These are phyloP conservation scores for Sporothrix euskadiensis DNA, from an alignment of 2,329 filamentous ascomycete genomes.

Conservation along the genomic window DNA sequence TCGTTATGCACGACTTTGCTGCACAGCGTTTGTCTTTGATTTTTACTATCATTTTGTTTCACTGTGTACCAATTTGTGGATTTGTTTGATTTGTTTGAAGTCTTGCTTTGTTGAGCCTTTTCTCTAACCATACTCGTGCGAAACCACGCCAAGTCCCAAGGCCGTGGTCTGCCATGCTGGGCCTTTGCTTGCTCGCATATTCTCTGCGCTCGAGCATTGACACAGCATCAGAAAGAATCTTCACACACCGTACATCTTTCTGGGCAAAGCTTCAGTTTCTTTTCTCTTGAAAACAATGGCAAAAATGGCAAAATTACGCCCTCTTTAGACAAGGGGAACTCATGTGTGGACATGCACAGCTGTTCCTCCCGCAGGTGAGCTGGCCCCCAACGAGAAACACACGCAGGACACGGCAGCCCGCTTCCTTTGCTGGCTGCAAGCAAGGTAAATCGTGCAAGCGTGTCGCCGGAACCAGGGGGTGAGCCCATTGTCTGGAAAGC, in stretches of 20 bases:
- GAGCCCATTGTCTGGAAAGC: neutral
- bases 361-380: neutral
- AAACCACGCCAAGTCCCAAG: conserved; percentile 19
- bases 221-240: neutral
- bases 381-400: neutral
- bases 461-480: conserved; percentile 12
- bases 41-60: neutral
- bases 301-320: neutral
- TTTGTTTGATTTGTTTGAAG: neutral
- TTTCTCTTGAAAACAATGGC: neutral
- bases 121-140: neutral
- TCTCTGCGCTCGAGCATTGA: conserved; percentile 10
- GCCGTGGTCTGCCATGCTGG: neutral
- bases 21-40: conserved; percentile 7
- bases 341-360: neutral
- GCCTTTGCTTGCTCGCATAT: neutral
- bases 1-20: conserved; percentile 11
- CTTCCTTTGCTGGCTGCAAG: conserved; percentile 15
- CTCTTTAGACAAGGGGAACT: neutral
- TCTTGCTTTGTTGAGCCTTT: neutral
- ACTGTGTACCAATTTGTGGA: no score
- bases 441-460: conserved; percentile 17
- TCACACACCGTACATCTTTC: neutral
- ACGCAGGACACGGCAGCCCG: neutral
- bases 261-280: neutral